phyloP scores from a whole-genome alignment of 768 basidiomycete genomes.

The Phaeotremella fagi region DNA sequence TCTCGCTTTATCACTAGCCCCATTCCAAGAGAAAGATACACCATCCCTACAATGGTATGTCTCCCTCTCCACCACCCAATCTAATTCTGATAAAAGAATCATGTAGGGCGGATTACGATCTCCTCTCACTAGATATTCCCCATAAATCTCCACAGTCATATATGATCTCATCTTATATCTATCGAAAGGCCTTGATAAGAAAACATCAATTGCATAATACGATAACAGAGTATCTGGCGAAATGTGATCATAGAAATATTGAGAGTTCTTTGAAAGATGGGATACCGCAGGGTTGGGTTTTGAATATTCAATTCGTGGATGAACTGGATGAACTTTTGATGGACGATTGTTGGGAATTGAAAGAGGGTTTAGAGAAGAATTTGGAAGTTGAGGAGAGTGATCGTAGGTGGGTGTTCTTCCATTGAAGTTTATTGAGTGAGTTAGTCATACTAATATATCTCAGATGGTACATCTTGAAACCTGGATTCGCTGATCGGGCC shows the following conservation, averaged over 20 bases:
- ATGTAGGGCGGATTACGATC: constrained; percentile 76
- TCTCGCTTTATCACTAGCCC: constrained; percentile 41
- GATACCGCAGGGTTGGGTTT: constrained; percentile 70
- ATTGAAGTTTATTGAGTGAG: not conserved
- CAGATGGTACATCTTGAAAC: constrained; percentile 92
- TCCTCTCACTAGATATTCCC: constrained; percentile 70
- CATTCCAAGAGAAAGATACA: constrained; percentile 31
- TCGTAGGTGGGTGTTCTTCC: constrained; percentile 26
- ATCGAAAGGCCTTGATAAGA: constrained; percentile 87
- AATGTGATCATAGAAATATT: constrained; percentile 53
- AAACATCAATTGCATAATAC: constrained; percentile 84
- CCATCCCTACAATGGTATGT: constrained; percentile 40
- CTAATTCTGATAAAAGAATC: not conserved
- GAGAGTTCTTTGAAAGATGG: constrained; percentile 54
- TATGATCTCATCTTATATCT: constrained; percentile 76
- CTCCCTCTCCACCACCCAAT: not conserved
- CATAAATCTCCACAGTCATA: constrained; percentile 52
- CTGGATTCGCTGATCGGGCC: constrained; percentile 93
- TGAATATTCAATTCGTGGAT: constrained; percentile 84
- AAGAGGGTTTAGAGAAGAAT: constrained; percentile 56
- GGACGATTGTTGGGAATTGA: constrained; percentile 89
- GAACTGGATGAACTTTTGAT: constrained; percentile 89
- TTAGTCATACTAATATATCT: not conserved
- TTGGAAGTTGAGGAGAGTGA: constrained; percentile 32
- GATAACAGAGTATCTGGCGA: constrained; percentile 66